Percentiles rank a stretch among this genome's conserved stretches.
Conservation (phyloP, 768 basidiomycete species). For the Candolleomyces eurysporus region DNA sequence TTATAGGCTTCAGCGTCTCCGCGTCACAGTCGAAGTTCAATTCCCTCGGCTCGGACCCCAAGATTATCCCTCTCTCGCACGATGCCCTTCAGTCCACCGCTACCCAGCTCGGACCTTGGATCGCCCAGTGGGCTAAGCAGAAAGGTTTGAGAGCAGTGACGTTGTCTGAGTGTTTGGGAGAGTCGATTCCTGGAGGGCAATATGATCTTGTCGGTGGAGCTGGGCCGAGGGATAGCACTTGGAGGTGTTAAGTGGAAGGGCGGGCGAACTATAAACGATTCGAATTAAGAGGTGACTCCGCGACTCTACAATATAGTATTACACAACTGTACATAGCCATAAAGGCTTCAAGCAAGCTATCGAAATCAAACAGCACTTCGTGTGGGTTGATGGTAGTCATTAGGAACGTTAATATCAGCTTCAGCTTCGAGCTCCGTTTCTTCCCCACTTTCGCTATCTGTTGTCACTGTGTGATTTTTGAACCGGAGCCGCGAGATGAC, state of each 20-base stretch:
- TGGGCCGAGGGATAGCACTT: slow-evolving; percentile 7
- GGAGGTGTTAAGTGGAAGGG: slow-evolving; percentile 4
- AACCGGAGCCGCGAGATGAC: no score
- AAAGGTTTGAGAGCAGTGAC: slow-evolving; percentile 15
- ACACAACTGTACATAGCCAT: no score
- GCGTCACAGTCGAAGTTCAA: slow-evolving; percentile 13
- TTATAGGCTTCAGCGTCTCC: slow-evolving; percentile 3
- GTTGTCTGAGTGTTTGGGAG: slow-evolving; percentile 15
- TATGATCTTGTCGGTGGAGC: slow-evolving; percentile 7
- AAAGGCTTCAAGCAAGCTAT: no score
- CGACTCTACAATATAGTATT: no score
- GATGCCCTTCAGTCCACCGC: slow-evolving; percentile 17
- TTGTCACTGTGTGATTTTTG: no score
- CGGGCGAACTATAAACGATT: no score
- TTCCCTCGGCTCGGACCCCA: slow-evolving; percentile 11
- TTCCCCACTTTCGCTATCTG: no score
- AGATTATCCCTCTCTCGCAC: slow-evolving; percentile 15
- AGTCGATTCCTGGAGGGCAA: slow-evolving; percentile 15
- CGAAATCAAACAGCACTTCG: no score
- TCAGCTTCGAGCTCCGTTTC: no score
- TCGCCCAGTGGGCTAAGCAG: slow-evolving; percentile 13
- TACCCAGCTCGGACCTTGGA: slow-evolving; percentile 16
- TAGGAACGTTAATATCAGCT: no score
- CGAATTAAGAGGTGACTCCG: no score
- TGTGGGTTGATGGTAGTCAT: no score